Evolutionary conservation across 345 rosid species (phyloP), one percentile per base, ranked within the genome.

Genomic region (Linum usitatissimum): DNA sequence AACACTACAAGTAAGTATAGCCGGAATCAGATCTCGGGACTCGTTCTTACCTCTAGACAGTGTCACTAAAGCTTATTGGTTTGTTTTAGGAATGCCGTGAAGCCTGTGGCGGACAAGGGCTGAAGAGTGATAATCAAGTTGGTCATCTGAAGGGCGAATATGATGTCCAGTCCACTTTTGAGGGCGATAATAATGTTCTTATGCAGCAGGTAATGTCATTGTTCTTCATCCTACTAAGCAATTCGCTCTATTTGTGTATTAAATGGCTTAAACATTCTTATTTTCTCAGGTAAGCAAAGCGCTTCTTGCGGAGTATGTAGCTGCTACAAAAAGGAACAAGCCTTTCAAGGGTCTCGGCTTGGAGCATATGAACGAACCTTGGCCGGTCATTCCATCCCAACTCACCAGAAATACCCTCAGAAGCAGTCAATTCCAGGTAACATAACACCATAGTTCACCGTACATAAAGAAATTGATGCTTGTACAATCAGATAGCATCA

Each of bases 91-190:
- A 92, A 83, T 89, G 98, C 19, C 98, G 95, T 66, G 98, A 92
- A 83, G 98, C 97, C 55, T 83, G 89, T 65, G 97, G 95, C 74
- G 98, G 97, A 59, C 98, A 92, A 77, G 97, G 98, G 42, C 58
- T 87, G 69, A 92, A 87, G 82, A 85, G 91, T 34, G 97, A 92
- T 75, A 93, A 89, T 75, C 86, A 68, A 60, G 76, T 93, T 60
- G 99, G 99, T 67, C 90, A 85, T 53, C 59, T 87, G 72, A 93
- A 83, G 81, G 76, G 86, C 71, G 99, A 93, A 81, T 84, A 49
- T 68, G 97, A 93, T 70, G 96, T 89, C 61, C 99, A 89, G 68
- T 76, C 86, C 61, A 93, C 99, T 23, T 87, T 93, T 70, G 99
- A 93, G 73, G 97, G 97, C 60, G 97, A 93, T 79, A 93, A 93